Evolutionary conservation across 371 early-diverging fungal genomes (phyloP).

Genomic region (Haplosporangium sp.): DNA sequence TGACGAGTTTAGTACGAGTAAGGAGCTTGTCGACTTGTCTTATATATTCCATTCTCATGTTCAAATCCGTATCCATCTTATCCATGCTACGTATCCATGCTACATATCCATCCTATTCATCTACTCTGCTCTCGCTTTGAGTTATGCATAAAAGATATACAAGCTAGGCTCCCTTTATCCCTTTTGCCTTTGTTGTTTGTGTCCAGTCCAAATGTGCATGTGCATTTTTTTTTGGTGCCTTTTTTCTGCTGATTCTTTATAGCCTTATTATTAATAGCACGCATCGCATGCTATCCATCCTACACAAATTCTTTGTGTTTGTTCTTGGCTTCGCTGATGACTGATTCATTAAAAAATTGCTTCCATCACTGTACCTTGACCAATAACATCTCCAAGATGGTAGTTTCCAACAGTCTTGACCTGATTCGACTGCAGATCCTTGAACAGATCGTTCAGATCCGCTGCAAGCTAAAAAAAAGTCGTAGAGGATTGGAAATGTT

Average conservation of each 20-base stretch:
- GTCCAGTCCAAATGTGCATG: no score
- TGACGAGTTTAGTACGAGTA: not conserved
- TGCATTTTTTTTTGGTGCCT: no score
- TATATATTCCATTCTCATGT: not conserved
- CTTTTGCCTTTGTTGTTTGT: no score
- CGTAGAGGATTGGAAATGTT: no score
- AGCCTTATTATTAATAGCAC: no score
- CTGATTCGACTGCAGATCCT: constrained; percentile 59
- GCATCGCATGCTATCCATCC: not conserved
- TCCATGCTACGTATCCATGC: no score
- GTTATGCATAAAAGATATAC: not conserved
- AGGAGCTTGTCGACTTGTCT: not conserved
- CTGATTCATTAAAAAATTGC: not conserved
- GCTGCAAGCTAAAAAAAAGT: constrained; percentile 55
- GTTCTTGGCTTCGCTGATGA: no score
- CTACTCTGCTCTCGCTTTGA: not conserved
- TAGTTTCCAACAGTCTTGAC: constrained; percentile 62
- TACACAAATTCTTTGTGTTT: not conserved
- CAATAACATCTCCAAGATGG: constrained; percentile 60
- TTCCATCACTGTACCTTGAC: constrained; percentile 24
- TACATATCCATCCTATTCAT: no score
- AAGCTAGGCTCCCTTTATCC: not conserved
- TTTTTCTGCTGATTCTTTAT: no score
- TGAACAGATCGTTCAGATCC: constrained; percentile 61
- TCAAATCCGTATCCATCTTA: not conserved